Evolutionary conservation across 768 basidiomycete species (phyloP).

Genomic region (Leccinum olivaceopallidum): DNA sequence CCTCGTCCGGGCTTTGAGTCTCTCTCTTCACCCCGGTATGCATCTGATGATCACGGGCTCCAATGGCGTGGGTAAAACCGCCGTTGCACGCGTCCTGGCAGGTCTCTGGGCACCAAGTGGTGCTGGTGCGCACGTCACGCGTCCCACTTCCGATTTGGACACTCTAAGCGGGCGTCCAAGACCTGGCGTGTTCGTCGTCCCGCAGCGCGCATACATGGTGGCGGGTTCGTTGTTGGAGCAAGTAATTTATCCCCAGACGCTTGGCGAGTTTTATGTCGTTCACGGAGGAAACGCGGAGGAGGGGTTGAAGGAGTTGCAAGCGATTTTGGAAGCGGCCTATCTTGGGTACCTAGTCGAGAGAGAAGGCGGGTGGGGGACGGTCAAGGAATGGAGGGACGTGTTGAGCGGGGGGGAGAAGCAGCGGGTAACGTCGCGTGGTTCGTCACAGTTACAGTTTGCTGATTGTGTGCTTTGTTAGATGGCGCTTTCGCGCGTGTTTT

Average conservation of each 20-base stretch:
- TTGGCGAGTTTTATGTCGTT: constrained; percentile 69
- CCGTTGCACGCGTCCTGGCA: constrained; percentile 85
- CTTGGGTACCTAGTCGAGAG: constrained; percentile 81
- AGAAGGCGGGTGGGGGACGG: constrained; percentile 86
- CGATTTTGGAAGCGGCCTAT: constrained; percentile 79
- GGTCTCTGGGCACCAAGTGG: constrained; percentile 80
- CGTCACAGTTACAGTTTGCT: not conserved
- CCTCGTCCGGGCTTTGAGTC: constrained; percentile 69
- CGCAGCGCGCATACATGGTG: constrained; percentile 93
- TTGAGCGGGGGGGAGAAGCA: constrained; percentile 98
- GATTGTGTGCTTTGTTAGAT: constrained; percentile 47
- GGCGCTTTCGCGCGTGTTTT: constrained; percentile 92
- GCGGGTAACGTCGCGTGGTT: constrained; percentile 44
- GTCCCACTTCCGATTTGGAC: constrained; percentile 29
- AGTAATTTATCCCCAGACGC: constrained; percentile 82
- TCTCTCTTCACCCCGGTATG: constrained; percentile 68
- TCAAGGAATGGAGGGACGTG: constrained; percentile 91
- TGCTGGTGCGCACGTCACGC: constrained; percentile 29
- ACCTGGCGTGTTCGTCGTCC: constrained; percentile 76
- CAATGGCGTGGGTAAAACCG: constrained; percentile 91
- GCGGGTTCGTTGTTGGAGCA: constrained; percentile 87
- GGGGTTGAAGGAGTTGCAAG: constrained; percentile 68
- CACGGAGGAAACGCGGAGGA: constrained; percentile 43
- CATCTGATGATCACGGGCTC: constrained; percentile 93
- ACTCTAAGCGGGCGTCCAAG: constrained; percentile 31